Base-by-base conservation (phyloP, 75 land plant species). In the Ceratopteris richardii region DNA sequence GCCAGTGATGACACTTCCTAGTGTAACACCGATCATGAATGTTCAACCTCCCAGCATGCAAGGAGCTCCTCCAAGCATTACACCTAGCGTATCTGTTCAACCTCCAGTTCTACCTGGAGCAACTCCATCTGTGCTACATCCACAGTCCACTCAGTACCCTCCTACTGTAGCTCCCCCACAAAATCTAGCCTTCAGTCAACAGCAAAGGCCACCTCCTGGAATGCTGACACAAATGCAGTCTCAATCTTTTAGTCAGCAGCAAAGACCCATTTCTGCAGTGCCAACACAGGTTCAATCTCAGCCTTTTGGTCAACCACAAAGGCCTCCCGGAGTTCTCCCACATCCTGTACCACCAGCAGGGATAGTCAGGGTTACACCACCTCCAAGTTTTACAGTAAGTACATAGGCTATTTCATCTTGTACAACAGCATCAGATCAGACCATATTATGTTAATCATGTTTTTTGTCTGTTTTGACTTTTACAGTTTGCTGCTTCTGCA, bases 21-120 rank as follows among this genome's bases (percentile, higher is more conserved):
- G n/a, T 37, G 29, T 75, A 71, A 39, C 58, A 17, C 47, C 84
- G 71, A 37, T 68, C 43, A 2, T 56, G 31, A 6, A 80, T 65
- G 24, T 82, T 46, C 67, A 47, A 73, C 51, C 90, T 80, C 60
- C 51, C 71, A 31, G 47, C 70, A 70, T 85, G 67, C 53, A 77
- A 76, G 27, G 57, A 69, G 14, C 75, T 68, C 31, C 68, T 73
- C 17, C 64, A 4, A 33, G 37, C 37, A 33, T 33, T 4, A 4
- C 37, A 33, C 75, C 68, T 25, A 58, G 48, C 60, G 58, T 72
- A 26, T 67, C 68, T 58, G 31, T 29, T 42, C 82, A 64, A 44
- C 63, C 58, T 54, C 64, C 66, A 31, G 44, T 73, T 9, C 0
- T 70, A n/a, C 24, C 70, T 57, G 74, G 70, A 27, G n/a, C 77